phyloP scores from a whole-genome alignment of 2,329 filamentous ascomycete species.

The Sporothrix sp. region DNA sequence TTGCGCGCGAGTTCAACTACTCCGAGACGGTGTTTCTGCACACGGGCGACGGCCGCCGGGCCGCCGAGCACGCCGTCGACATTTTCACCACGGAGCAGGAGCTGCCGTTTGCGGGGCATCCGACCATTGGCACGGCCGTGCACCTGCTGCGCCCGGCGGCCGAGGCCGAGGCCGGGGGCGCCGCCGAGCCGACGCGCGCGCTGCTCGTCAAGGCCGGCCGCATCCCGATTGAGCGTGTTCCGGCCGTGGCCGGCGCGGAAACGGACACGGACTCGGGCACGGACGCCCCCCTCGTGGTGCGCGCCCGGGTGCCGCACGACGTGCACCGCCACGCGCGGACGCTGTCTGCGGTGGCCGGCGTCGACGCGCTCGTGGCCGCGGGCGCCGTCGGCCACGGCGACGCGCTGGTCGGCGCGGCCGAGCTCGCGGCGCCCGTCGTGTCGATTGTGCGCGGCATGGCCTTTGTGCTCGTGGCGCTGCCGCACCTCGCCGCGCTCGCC shows the following conservation, averaged over 20 bases:
- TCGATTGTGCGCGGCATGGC: constrained; percentile 66
- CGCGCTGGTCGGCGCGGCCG: constrained; percentile 25
- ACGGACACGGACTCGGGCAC: no score
- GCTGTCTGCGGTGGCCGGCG: constrained; percentile 26
- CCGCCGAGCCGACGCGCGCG: not conserved
- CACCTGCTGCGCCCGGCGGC: constrained; percentile 31
- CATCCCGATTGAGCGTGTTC: constrained; percentile 34
- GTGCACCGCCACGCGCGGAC: constrained; percentile 47
- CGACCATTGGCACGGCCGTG: constrained; percentile 47
- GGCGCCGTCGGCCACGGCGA: constrained; percentile 25
- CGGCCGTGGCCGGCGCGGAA: no score
- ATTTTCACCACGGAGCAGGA: constrained; percentile 49
- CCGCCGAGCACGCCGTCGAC: constrained; percentile 35
- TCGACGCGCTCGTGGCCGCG: constrained; percentile 19
- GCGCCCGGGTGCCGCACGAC: constrained; percentile 57
- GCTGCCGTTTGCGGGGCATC: constrained; percentile 53
- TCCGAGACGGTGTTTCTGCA: constrained; percentile 56
- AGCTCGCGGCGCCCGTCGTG: constrained; percentile 38
- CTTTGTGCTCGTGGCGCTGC: constrained; percentile 45
- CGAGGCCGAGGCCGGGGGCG: not conserved
- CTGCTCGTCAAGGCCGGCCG: constrained; percentile 48
- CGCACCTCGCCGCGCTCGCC: constrained; percentile 17
- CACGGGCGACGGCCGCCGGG: constrained; percentile 28
- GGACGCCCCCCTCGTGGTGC: constrained; percentile 36
- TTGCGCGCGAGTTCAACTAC: constrained; percentile 54